Conservation (phyloP, 345 rosid genomes). For the Acer yangbiense region DNA sequence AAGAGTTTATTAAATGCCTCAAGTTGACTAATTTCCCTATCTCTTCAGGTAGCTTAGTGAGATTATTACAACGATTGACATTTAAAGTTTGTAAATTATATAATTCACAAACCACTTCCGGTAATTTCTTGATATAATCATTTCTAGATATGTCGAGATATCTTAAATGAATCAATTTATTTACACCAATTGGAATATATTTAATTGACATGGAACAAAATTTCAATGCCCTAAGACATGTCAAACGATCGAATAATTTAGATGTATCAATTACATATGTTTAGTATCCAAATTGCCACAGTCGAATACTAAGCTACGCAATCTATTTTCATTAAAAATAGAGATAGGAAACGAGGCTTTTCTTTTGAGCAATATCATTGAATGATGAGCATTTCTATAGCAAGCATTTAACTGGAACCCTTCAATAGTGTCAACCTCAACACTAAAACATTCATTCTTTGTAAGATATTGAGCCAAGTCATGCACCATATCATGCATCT, state of each 20-base stretch:
- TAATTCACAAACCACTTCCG: neutral
- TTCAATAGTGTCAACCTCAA: neutral
- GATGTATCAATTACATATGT: neutral
- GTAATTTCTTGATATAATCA: neutral
- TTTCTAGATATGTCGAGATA: neutral
- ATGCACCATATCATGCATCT: conserved; percentile 10
- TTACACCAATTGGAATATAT: neutral
- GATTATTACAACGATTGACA: neutral
- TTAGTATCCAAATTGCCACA: neutral
- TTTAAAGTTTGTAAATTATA: neutral
- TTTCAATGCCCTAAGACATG: neutral
- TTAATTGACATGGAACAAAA: neutral
- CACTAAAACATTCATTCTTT: neutral
- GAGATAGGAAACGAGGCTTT: neutral
- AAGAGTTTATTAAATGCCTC: neutral
- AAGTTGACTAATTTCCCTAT: neutral
- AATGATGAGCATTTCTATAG: neutral
- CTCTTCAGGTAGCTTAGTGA: neutral
- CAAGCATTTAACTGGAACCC: too few species aligned
- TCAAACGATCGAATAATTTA: neutral
- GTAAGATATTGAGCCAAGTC: neutral
- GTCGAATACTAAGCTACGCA: neutral
- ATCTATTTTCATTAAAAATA: neutral
- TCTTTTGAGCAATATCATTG: neutral
- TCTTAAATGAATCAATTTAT: neutral